These are phyloP conservation scores for Penicillium sp. DNA, from an alignment of 2,329 filamentous ascomycete species.

Conservation along the genomic window DNA sequence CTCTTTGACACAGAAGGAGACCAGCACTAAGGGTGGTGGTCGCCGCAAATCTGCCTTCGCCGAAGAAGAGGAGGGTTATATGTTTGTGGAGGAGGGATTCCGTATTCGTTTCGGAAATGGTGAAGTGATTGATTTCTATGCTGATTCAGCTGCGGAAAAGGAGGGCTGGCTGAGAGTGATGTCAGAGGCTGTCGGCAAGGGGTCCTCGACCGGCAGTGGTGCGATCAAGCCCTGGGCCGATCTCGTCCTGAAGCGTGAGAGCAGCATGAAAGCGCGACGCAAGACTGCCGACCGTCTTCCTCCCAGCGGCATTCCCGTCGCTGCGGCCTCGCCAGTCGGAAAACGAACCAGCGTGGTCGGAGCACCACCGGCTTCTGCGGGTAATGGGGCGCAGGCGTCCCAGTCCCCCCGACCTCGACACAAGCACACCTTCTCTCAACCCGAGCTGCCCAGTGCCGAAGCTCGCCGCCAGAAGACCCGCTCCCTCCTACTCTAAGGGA, in stretches of 20 bases:
- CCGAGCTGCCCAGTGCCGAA: slow-evolving; percentile 39
- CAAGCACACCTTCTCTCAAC: slow-evolving; percentile 45
- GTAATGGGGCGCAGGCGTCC: slow-evolving; percentile 33
- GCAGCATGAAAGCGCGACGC: slow-evolving; percentile 37
- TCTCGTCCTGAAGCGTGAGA: slow-evolving; percentile 56
- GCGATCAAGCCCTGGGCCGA: slow-evolving; percentile 63
- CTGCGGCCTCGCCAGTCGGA: slow-evolving; percentile 26
- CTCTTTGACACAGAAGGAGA: slow-evolving; percentile 80
- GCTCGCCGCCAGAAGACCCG: slow-evolving; percentile 45
- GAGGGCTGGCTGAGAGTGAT: slow-evolving; percentile 93
- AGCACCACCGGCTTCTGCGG: slow-evolving; percentile 25
- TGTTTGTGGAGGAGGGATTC: slow-evolving; percentile 99
- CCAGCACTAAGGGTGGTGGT: slow-evolving; percentile 71
- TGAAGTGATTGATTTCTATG: slow-evolving; percentile 98
- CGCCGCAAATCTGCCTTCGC: slow-evolving; percentile 93
- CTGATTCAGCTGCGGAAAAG: slow-evolving; percentile 83
- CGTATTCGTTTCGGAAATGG: slow-evolving; percentile 98
- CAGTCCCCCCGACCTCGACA: slow-evolving; percentile 38
- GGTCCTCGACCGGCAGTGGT: slow-evolving; percentile 45
- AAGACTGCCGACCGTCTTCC: slow-evolving; percentile 31
- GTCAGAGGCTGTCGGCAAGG: slow-evolving; percentile 67
- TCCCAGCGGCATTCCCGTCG: slow-evolving; percentile 18
- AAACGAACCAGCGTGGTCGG: slow-evolving; percentile 27
- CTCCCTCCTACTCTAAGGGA: slow-evolving; percentile 43
- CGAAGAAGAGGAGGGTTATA: slow-evolving; percentile 98